Base-by-base conservation (phyloP, 306 rosid species). In the Betula pendula region DNA sequence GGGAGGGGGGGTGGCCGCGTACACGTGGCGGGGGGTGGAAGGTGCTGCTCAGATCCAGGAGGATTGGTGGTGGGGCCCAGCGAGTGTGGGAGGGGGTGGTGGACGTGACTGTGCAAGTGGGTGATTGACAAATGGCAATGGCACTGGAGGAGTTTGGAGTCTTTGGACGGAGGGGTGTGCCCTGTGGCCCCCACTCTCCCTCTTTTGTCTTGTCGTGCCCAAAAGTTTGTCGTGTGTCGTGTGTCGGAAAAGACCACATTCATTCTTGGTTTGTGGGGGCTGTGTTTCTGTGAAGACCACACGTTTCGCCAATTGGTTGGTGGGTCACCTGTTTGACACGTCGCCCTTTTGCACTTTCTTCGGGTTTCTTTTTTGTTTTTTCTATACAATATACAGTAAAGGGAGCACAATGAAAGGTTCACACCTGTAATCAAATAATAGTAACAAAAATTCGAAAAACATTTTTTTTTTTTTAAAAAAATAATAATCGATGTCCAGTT, bases 101-200 rank as follows among this genome's bases (percentile, higher is more conserved):
- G 45, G 56, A 43, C 19, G 14, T 0, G 6, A 65, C 55, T 1
- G 77, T 27, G 22, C 19, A 38, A 50, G 63, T 29, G 47, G 62
- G 4, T 2, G 49, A 66, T 0, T 15, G 29, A 16, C 16, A 6
- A 2, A 8, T 6, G 38, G 38, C n/a, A n/a, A 29, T 3, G 4
- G 22, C 16, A 0, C 12, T 29, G 22, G 14, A 0, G 2, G 58
- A 2, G 17, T 49, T 49, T 13, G 25, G 58, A 8, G 58, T 0
- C 9, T 49, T 49, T 13, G 25, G 58, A 8, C 33, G 10, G 16
- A 1, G 2, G 20, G 13, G 22, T 19, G 20, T 50, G 78, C 29
- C 7, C 1, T 27, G 55, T 73, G 84, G 80, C 44, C 82, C 82
- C 79, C 48, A 17, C 59, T 19, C 74, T 68, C 73, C 47, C 63